A percentile compares a stretch with the other conserved stretches of the same genome.
phyloP scores from a whole-genome alignment of 2,329 filamentous ascomycete species.

The Cryoendolithus antarcticus region DNA sequence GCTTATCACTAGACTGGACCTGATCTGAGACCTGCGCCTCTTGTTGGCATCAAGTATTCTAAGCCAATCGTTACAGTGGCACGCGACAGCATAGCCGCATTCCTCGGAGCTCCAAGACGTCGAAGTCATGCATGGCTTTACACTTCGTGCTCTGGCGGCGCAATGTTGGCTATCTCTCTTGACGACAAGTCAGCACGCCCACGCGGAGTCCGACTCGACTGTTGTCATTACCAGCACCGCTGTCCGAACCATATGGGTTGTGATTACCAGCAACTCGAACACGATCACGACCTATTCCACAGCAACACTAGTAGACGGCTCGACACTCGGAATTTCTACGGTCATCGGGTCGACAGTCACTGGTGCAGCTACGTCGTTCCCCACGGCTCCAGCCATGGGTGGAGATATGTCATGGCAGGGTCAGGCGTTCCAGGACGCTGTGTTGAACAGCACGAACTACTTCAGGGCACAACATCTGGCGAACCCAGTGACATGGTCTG shows the following conservation, averaged over 20 bases:
- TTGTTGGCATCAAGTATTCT: too few species aligned
- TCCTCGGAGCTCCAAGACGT: too few species aligned
- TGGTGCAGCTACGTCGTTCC: conserved; percentile 1
- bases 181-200: conserved; percentile 3
- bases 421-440: conserved; percentile 8
- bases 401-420: conserved; percentile 9
- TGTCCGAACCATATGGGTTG: conserved; percentile 5
- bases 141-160: conserved; percentile 9
- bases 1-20: too few species aligned
- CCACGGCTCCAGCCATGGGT: conserved; percentile 3
- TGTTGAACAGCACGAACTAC: conserved; percentile 23
- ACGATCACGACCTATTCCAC: conserved; percentile 4
- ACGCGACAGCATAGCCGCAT: too few species aligned
- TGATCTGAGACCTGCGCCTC: too few species aligned
- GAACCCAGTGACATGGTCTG: conserved; percentile 15
- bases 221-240: conserved; percentile 13
- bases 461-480: conserved; percentile 16
- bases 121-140: conserved; percentile 5
- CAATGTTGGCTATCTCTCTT: conserved; percentile 6
- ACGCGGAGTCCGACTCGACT: conserved; percentile 6
- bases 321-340: conserved; percentile 1
- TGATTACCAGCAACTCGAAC: conserved; percentile 11
- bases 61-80: too few species aligned
- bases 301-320: conserved; percentile 4
- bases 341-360: background rate